A percentile compares a stretch with the other conserved stretches of the same genome.
phyloP scores from a whole-genome alignment of 1,139 yeast species.

The Geotrichum aggregatum region DNA sequence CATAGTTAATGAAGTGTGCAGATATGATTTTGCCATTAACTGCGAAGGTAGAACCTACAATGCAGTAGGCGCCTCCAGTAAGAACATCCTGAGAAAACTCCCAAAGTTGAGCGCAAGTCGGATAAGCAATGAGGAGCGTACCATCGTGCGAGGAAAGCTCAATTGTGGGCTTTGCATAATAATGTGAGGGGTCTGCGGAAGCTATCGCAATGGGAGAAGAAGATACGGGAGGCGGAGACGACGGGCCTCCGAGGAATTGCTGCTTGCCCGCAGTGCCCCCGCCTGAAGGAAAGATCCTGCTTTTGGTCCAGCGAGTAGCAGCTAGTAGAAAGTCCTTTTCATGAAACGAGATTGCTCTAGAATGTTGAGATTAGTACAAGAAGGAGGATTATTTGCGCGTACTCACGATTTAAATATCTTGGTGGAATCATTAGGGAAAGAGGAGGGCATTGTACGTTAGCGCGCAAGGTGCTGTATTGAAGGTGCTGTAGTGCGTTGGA shows the following conservation, averaged over 20 bases:
- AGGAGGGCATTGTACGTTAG: neutral
- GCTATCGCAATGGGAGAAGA: constrained; percentile 17
- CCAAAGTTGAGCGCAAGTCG: constrained; percentile 29
- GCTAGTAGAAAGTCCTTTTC: constrained; percentile 28
- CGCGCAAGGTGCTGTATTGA: too few relatives aligned
- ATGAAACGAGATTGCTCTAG: constrained; percentile 27
- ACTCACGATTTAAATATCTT: constrained; percentile 27
- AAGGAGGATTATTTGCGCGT: neutral
- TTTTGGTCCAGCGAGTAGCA: constrained; percentile 33
- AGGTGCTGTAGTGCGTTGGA: too few relatives aligned
- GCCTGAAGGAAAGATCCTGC: constrained; percentile 24
- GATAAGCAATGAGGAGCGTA: constrained; percentile 24
- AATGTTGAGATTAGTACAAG: constrained; percentile 1
- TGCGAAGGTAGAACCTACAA: constrained; percentile 26
- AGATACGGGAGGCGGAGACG: constrained; percentile 20
- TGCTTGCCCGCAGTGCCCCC: neutral
- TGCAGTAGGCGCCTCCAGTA: constrained; percentile 24
- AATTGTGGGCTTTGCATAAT: constrained; percentile 20
- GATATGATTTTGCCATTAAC: constrained; percentile 27
- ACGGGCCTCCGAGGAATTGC: constrained; percentile 19
- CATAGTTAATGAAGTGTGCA: constrained; percentile 18
- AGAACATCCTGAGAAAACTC: constrained; percentile 18
- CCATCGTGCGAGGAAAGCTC: constrained; percentile 22
- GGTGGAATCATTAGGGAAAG: constrained; percentile 23
- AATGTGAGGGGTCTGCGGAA: constrained; percentile 11